Evolutionary conservation across 768 basidiomycete species (phyloP).

Genomic region (Gymnopilus dilepis): DNA sequence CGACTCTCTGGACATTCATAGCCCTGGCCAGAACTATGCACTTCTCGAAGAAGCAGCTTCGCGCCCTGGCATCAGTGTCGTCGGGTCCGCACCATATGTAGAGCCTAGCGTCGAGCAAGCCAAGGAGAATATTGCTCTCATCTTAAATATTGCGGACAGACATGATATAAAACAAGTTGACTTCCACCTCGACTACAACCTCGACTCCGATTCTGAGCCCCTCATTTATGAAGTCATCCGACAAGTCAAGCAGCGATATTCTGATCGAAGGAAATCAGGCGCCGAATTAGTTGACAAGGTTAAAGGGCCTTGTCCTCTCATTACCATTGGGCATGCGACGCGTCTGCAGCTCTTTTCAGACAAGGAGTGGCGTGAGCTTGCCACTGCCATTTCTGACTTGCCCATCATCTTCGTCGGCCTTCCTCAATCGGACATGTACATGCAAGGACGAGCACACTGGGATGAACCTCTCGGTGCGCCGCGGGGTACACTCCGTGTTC

Average conservation of each 20-base stretch:
- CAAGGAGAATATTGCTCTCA: constrained; percentile 55
- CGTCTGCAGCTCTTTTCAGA: constrained; percentile 54
- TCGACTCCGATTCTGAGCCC: constrained; percentile 54
- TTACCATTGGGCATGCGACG: constrained; percentile 67
- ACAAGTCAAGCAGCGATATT: constrained; percentile 33
- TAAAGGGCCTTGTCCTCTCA: constrained; percentile 36
- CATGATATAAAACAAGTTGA: constrained; percentile 50
- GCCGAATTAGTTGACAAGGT: constrained; percentile 11
- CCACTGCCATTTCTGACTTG: constrained; percentile 44
- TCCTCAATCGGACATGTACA: constrained; percentile 71
- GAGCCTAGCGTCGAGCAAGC: constrained; percentile 54
- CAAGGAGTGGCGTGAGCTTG: constrained; percentile 50
- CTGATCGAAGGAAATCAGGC: background rate
- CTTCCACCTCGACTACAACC: constrained; percentile 73
- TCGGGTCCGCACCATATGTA: constrained; percentile 72
- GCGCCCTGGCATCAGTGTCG: constrained; percentile 47
- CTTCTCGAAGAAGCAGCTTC: constrained; percentile 50
- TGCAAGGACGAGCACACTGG: constrained; percentile 56
- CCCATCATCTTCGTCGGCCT: constrained; percentile 61
- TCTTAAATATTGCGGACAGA: constrained; percentile 52
- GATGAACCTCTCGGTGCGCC: constrained; percentile 47
- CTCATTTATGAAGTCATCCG: constrained; percentile 61
- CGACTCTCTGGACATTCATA: constrained; percentile 33
- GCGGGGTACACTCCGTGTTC: constrained; percentile 60
- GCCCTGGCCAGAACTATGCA: constrained; percentile 49